Percentiles rank a stretch among this genome's conserved stretches.
Conservation (phyloP, 495 filamentous ascomycete genomes). For the Xylaria curta region DNA sequence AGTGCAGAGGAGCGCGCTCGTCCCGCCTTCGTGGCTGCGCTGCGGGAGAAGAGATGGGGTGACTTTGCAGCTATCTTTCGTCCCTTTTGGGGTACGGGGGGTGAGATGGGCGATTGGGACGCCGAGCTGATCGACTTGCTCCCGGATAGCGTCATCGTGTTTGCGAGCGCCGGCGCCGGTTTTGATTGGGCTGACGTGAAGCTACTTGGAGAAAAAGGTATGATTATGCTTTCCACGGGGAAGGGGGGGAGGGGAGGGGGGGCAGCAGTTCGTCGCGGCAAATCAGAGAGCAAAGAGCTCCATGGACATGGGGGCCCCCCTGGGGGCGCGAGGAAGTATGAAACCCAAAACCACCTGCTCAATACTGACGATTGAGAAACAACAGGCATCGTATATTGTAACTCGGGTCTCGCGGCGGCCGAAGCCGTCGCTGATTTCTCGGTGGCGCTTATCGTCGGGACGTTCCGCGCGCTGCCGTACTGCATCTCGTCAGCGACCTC, state of each 20-base stretch:
- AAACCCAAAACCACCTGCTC: background rate
- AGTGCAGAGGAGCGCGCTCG: slow-evolving; percentile 57
- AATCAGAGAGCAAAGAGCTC: background rate
- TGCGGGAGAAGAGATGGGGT: slow-evolving; percentile 70
- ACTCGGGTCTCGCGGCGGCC: slow-evolving; percentile 69
- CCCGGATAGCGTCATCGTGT: slow-evolving; percentile 68
- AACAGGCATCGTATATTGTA: slow-evolving; percentile 75
- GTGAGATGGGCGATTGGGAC: slow-evolving; percentile 82
- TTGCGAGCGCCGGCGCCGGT: slow-evolving; percentile 75
- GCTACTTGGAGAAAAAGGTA: slow-evolving; percentile 70
- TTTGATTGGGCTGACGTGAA: slow-evolving; percentile 80
- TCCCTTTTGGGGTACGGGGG: slow-evolving; percentile 75
- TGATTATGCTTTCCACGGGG: slow-evolving; percentile 25
- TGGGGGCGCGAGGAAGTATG: background rate
- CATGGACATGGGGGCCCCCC: background rate
- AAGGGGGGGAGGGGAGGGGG: background rate
- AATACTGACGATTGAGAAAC: background rate
- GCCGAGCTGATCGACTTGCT: slow-evolving; percentile 70
- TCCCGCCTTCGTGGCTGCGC: slow-evolving; percentile 64
- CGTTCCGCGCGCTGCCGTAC: slow-evolving; percentile 69
- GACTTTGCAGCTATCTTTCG: slow-evolving; percentile 76
- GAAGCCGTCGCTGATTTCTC: slow-evolving; percentile 73
- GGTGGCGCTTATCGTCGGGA: slow-evolving; percentile 67
- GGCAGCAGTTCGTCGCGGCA: background rate
- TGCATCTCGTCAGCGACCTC: slow-evolving; percentile 57